Evolutionary conservation across 202 grass and related monocot genomes (phyloP), one percentile per base, ranked within the genome.

Genomic region (Setaria viridis): DNA sequence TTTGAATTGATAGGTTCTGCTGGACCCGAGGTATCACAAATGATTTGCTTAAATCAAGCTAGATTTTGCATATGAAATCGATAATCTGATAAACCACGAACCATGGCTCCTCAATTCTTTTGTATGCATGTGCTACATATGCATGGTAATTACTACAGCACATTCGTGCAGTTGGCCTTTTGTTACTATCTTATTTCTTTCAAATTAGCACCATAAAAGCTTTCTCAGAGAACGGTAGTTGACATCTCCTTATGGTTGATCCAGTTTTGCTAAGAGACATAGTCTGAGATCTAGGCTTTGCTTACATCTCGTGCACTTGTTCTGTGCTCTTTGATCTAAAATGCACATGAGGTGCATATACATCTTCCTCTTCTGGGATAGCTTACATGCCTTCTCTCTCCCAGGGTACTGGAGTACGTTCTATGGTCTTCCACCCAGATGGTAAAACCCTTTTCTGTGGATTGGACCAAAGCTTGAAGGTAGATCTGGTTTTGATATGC

Each of bases 1-100:
- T 99, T 99, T 82, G 96, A 99, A 89, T 84, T 99, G 81, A 99
- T 99, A 80, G 96, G 96, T 85, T 99, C 96, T 92, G 84, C 91
- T 64, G 88, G 93, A 76, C 85, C 96, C 2, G 96, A 99, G 93
- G 93, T 99, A 95, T 67, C 80, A n/a, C 29, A 66, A 48, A 4
- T 73, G 19, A 2, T 79, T 85, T 79, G 70, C 33, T 66, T 69
- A 53, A 86, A 63, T 32, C 50, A 45, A 30, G 9, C 34, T 58
- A 63, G 2, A 58, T 74, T 25, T 67, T 85, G 13, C 29, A 16
- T 62, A 68, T 42, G 25, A 77, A 68, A 62, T 68, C 3, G 2
- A 37, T 80, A 43, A 32, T 66, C 59, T 60, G 51, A 48, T 86
- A 79, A 87, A 72, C 30, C 20, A 65, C 46, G 11, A 56, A 54